Evolutionary conservation across 352 stramenopile genomes (phyloP).

Genomic region (Pythium aristosporum): DNA sequence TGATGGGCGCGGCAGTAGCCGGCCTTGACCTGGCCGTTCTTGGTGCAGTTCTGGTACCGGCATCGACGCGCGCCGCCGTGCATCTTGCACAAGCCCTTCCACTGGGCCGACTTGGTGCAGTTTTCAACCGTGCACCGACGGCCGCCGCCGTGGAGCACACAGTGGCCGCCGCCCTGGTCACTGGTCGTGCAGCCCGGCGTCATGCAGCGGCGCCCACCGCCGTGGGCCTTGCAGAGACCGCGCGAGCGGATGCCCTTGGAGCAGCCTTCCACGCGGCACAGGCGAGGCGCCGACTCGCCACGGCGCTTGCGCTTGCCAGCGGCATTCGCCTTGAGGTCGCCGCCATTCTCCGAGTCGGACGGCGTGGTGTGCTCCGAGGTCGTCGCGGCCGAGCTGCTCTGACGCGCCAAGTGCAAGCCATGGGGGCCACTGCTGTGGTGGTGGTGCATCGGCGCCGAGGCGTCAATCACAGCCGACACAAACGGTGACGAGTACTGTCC

Average conservation of each 20-base stretch:
- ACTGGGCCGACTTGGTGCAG: slow-evolving; percentile 83
- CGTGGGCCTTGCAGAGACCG: slow-evolving; percentile 60
- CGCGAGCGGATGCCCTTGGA: slow-evolving; percentile 70
- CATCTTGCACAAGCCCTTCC: slow-evolving; percentile 80
- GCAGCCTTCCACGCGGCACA: slow-evolving; percentile 75
- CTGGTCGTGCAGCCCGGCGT: slow-evolving; percentile 78
- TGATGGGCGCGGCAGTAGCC: slow-evolving; percentile 82
- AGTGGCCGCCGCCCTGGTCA: slow-evolving; percentile 85
- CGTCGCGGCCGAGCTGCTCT: slow-evolving; percentile 16
- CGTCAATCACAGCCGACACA: slow-evolving; percentile 25
- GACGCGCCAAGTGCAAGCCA: slow-evolving; percentile 9
- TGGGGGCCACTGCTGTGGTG: slow-evolving; percentile 7
- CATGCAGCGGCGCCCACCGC: slow-evolving; percentile 64
- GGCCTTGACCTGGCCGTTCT: slow-evolving; percentile 81
- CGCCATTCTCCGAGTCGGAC: slow-evolving; percentile 27
- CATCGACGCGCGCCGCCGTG: slow-evolving; percentile 81
- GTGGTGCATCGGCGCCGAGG: slow-evolving; percentile 25
- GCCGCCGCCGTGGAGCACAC: slow-evolving; percentile 80
- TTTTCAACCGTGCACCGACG: slow-evolving; percentile 70
- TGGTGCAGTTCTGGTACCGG: slow-evolving; percentile 71
- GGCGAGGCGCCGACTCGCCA: slow-evolving; percentile 45
- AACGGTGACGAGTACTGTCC: slow-evolving; percentile 21
- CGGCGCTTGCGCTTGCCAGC: slow-evolving; percentile 39
- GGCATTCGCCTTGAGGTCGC: slow-evolving; percentile 7
- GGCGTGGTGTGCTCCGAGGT: slow-evolving; percentile 17